These are phyloP conservation scores for Nitzschia inconspicua DNA, from an alignment of 108 stramenopile genomes.

Conservation along the genomic window DNA sequence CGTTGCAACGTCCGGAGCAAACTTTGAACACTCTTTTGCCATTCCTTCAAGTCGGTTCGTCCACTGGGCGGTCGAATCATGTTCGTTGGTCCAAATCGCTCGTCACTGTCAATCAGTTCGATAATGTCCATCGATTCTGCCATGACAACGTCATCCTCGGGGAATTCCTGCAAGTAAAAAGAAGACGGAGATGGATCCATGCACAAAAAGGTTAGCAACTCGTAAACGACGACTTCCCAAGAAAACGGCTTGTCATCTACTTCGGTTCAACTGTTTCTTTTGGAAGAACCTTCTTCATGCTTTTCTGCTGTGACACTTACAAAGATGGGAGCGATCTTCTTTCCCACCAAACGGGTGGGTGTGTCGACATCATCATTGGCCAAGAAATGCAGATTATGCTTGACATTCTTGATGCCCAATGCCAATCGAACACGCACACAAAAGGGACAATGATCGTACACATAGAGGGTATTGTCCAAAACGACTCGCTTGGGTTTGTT, in stretches of 20 bases:
- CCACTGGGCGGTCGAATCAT: slow-evolving; percentile 63
- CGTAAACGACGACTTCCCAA: no score
- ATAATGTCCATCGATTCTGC: slow-evolving; percentile 95
- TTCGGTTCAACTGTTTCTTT: not conserved
- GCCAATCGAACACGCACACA: slow-evolving; percentile 94
- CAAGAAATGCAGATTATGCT: slow-evolving; percentile 83
- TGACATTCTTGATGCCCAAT: slow-evolving; percentile 90
- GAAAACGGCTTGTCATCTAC: not conserved
- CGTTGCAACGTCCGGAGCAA: slow-evolving; percentile 85
- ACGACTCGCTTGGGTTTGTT: slow-evolving; percentile 37
- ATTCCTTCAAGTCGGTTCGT: slow-evolving; percentile 88
- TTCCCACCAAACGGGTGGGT: slow-evolving; percentile 90
- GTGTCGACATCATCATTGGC: slow-evolving; percentile 92
- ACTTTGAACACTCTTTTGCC: slow-evolving; percentile 85
- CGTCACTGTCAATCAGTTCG: slow-evolving; percentile 79
- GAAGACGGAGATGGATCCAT: not conserved
- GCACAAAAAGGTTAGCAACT: not conserved
- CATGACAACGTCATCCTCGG: slow-evolving; percentile 83
- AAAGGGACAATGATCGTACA: slow-evolving; percentile 98
- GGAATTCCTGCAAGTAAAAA: slow-evolving; percentile 38
- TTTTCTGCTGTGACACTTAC: slow-evolving; percentile 44
- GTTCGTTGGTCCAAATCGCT: slow-evolving; percentile 80
- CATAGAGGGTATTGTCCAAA: slow-evolving; percentile 63
- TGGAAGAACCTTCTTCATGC: not conserved
- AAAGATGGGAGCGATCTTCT: slow-evolving; percentile 96